Percentiles rank a stretch among this genome's conserved stretches.
Evolutionary conservation across 1,284 basidiomycete species (phyloP).

Genomic region (Pisolithus thermaeus): DNA sequence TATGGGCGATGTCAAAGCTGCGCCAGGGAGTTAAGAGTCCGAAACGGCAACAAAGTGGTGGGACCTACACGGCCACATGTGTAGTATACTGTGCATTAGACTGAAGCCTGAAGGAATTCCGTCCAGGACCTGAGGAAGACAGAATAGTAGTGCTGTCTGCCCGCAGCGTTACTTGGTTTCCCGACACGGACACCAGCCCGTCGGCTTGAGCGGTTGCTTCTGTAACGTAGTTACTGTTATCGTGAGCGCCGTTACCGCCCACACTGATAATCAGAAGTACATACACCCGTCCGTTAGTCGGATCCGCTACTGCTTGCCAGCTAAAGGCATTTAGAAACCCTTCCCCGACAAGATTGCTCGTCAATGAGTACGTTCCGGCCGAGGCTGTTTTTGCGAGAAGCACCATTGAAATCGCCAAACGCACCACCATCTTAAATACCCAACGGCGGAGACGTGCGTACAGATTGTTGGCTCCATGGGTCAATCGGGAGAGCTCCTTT

Average conservation of each 20-base stretch:
- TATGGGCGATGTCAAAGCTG: constrained; percentile 33
- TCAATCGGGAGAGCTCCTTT: no score
- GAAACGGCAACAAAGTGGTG: no score
- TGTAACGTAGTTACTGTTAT: constrained; percentile 45
- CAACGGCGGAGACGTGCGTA: neutral
- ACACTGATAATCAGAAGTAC: constrained; percentile 2
- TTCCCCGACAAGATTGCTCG: constrained; percentile 34
- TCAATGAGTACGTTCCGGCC: constrained; percentile 31
- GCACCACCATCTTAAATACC: neutral
- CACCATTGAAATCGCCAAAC: neutral
- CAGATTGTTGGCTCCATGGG: neutral
- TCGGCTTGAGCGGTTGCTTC: constrained; percentile 34
- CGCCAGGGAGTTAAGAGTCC: neutral
- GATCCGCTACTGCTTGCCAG: constrained; percentile 39
- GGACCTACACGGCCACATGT: constrained; percentile 33
- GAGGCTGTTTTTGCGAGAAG: neutral
- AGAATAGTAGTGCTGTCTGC: constrained; percentile 30
- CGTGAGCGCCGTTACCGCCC: neutral
- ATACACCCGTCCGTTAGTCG: constrained; percentile 44
- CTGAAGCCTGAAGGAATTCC: constrained; percentile 31
- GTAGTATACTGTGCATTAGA: constrained; percentile 27
- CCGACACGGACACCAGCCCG: constrained; percentile 43
- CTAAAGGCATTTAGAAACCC: constrained; percentile 38
- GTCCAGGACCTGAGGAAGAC: constrained; percentile 26
- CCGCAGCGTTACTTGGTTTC: constrained; percentile 38